Base-by-base conservation (phyloP, 2,329 filamentous ascomycete species). In the Nannizzia gypsea region DNA sequence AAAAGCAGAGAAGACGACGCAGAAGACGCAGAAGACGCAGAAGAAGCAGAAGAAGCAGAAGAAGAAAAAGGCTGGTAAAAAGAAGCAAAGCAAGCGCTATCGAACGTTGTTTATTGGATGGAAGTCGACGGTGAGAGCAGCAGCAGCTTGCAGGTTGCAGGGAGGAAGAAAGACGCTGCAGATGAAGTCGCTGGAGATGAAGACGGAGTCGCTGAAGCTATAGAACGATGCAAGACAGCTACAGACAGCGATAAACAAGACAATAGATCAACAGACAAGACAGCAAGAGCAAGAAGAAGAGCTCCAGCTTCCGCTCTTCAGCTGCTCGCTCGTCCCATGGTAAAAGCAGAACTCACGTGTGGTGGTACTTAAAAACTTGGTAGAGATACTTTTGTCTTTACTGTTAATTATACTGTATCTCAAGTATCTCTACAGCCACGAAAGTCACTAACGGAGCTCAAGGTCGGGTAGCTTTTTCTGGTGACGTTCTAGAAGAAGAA, bases 401-500 rank as follows among this genome's bases (percentile, higher is more conserved):
- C 31, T 11, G 31, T 34, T 11, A 11, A 34, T 5, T 11, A 11
- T 6, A 2, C 2, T 6, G 6, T n/a, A 42, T 15, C 38, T n/a
- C 38, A 42, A 42, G 38, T 42, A 42, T 17, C 13, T 13, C 15
- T 42, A 42, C 38, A 3, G 38, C 6, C 38, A 6, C n/a, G 3
- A 17, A 42, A 42, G 38, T 42, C 38, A 42, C 38, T 17, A 6
- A 6, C 4, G 38, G 22, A 46, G 42, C 42, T 46, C 17, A 9
- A 46, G 17, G 42, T 8, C 17, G 17, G 38, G 17, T 46, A 31
- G 22, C 48, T 52, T 52, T 20, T 26, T 6, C 48, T 54, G 48
- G 48, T 54, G 48, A 54, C 48, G 48, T 54, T 54, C 48, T 54
- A 54, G 48, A 54, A 54, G 20, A 11, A 46, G 8, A 9, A 34